phyloP scores from a whole-genome alignment of 345 rosid species.

The Aquilaria sinensis region DNA sequence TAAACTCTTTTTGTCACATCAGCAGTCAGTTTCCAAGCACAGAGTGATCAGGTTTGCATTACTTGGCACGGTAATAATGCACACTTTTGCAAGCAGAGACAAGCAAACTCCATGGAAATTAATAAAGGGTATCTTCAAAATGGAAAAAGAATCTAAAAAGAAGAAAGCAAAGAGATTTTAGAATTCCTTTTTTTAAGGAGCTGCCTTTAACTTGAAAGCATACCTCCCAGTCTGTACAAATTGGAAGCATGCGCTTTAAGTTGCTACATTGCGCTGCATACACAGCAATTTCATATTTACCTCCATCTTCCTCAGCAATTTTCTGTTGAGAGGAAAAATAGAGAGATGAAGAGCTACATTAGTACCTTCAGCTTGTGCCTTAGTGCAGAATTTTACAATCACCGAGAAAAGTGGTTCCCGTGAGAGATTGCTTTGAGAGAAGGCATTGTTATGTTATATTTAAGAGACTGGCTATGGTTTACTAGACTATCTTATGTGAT shows the following conservation, averaged over 20 bases:
- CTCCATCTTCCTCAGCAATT: slow-evolving; percentile 81
- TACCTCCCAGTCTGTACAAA: slow-evolving; percentile 99
- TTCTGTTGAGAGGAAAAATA: slow-evolving; percentile 36
- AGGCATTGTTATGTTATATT: background rate
- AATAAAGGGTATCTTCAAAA: too few relatives aligned
- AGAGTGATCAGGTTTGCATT: too few relatives aligned
- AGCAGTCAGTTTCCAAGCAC: too few relatives aligned
- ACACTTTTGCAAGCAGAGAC: too few relatives aligned
- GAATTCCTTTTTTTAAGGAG: slow-evolving; percentile 1
- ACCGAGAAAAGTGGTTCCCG: background rate
- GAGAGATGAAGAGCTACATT: slow-evolving; percentile 14
- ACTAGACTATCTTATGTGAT: slow-evolving; percentile 11
- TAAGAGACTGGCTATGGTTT: background rate
- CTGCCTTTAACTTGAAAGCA: slow-evolving; percentile 8
- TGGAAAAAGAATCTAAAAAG: background rate
- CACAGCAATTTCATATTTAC: slow-evolving; percentile 82
- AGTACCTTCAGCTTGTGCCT: slow-evolving; percentile 8
- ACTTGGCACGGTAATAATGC: too few relatives aligned
- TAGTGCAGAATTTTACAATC: slow-evolving; percentile 5
- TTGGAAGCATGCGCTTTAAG: slow-evolving; percentile 77
- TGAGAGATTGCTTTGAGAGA: background rate
- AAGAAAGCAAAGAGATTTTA: background rate
- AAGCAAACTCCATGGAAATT: too few relatives aligned
- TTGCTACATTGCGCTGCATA: slow-evolving; percentile 90
- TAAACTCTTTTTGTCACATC: too few relatives aligned